Evolutionary conservation across 2,329 filamentous ascomycete species (phyloP), one percentile per base, ranked within the genome.

Genomic region (Tolypocladium guangdongense): DNA sequence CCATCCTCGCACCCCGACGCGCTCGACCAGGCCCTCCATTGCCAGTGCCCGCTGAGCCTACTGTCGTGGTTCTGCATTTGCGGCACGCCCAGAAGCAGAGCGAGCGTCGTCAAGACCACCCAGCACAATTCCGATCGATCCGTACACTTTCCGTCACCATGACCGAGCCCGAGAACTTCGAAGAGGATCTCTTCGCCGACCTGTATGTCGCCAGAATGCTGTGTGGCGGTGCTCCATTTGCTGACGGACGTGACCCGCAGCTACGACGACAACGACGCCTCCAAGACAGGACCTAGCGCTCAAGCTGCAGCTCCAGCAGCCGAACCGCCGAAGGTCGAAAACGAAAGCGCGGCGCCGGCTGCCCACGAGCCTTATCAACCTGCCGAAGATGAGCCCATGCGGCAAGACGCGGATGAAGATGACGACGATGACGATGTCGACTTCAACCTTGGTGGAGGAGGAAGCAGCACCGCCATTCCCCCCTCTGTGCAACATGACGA

Each of bases 141-240:
- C 11, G 12, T 37, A n/a, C 49, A 2, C 33, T 35, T 35, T 45
- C 41, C 36, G 39, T 59, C 56, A 61, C 58, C 63, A 93, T 92
- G 88, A 83, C 88, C 49, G 89, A 93, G 64, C 76, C 80, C 52
- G 88, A 91, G 65, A 88, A 88, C 61, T 84, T 90, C 61, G 90
- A 96, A 62, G 91, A 96, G 66, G 90, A 96, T 78, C 87, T 96
- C 72, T 96, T 96, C 71, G 90, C 90, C 64, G 91, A 96, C 74
- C 82, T 96, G 90, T 96, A 77, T 74, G 89, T 61, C 36, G 24
- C 11, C 36, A 36, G 8, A 46, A 11, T 12, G 11, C 10, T 14
- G 12, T 5, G 10, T 1, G 8, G 14, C 12, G 20, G 38, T 32
- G 24, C n/a, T 35, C n/a, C 22, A 18, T n/a, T 50, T 30, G 46